Percentiles rank a stretch among this genome's conserved stretches.
phyloP scores from a whole-genome alignment of 345 rosid genomes.

The Nasturtium officinale region DNA sequence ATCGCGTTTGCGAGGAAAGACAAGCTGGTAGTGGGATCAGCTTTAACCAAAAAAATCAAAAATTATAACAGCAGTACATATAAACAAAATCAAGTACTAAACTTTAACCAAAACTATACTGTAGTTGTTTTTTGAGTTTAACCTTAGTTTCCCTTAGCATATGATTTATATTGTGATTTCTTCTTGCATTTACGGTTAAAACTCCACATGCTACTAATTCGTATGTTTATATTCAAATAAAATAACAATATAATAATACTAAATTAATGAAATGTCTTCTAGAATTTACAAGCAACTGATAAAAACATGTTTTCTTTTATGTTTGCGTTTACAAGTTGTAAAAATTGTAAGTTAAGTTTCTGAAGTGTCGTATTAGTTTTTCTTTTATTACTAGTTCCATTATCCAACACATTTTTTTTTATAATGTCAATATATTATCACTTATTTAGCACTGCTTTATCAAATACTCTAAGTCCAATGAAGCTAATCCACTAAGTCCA shows the following conservation, averaged over 20 bases:
- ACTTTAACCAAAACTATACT: background rate
- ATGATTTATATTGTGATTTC: background rate
- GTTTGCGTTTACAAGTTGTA: background rate
- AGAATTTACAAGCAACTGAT: background rate
- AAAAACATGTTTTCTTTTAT: background rate
- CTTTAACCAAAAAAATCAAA: too few species aligned
- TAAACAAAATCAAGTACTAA: constrained; percentile 22
- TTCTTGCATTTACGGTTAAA: background rate
- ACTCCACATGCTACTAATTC: background rate
- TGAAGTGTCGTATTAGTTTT: background rate
- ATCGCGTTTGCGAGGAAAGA: background rate
- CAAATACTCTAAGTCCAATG: background rate
- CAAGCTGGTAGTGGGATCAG: constrained; percentile 21
- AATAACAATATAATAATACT: background rate
- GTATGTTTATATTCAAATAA: background rate
- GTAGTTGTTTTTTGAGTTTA: background rate
- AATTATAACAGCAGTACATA: background rate
- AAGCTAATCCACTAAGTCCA: background rate
- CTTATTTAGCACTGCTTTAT: background rate
- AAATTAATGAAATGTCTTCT: background rate
- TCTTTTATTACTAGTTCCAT: background rate
- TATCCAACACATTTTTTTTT: background rate
- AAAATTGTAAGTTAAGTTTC: background rate
- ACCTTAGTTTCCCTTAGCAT: background rate
- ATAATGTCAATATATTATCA: background rate